phyloP scores from a whole-genome alignment of 495 filamentous ascomycete species.

The Geoglossum glabrum region DNA sequence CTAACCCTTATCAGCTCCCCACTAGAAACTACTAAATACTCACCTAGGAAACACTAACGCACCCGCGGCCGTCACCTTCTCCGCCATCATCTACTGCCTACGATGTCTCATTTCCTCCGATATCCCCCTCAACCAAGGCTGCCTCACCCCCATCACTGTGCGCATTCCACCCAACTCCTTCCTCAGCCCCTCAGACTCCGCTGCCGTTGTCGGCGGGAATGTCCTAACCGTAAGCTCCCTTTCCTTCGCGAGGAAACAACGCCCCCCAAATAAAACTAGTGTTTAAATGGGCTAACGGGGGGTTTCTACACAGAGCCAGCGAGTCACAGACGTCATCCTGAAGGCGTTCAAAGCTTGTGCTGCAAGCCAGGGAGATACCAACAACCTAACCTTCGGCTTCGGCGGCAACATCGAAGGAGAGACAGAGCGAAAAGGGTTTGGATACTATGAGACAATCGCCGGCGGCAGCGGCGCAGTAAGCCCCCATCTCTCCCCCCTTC shows the following conservation, averaged over 20 bases:
- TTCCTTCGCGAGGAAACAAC: background rate
- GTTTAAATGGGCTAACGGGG: too few species aligned
- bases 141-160: slow-evolving; percentile 71
- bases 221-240: slow-evolving; percentile 43
- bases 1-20: background rate
- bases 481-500: background rate
- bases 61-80: slow-evolving; percentile 82
- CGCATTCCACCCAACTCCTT: slow-evolving; percentile 66
- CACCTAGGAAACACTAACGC: slow-evolving; percentile 63
- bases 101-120: slow-evolving; percentile 83
- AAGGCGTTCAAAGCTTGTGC: slow-evolving; percentile 80
- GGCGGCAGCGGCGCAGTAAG: slow-evolving; percentile 60
- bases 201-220: slow-evolving; percentile 91
- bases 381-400: slow-evolving; percentile 73
- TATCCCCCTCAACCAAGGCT: slow-evolving; percentile 94
- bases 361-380: slow-evolving; percentile 80
- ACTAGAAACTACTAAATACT: background rate
- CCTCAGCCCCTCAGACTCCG: slow-evolving; percentile 65
- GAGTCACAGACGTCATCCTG: slow-evolving; percentile 86
- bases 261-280: too few species aligned
- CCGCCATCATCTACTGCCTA: slow-evolving; percentile 90
- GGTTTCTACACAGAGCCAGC: slow-evolving; percentile 33
- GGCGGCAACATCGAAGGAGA: slow-evolving; percentile 42
- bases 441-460: slow-evolving; percentile 95
- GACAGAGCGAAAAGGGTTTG: slow-evolving; percentile 51